Percentiles rank a stretch among this genome's conserved stretches.
These are phyloP conservation scores for Catenaria anguillulae DNA, from an alignment of 371 early-diverging fungal species.

Conservation along the genomic window DNA sequence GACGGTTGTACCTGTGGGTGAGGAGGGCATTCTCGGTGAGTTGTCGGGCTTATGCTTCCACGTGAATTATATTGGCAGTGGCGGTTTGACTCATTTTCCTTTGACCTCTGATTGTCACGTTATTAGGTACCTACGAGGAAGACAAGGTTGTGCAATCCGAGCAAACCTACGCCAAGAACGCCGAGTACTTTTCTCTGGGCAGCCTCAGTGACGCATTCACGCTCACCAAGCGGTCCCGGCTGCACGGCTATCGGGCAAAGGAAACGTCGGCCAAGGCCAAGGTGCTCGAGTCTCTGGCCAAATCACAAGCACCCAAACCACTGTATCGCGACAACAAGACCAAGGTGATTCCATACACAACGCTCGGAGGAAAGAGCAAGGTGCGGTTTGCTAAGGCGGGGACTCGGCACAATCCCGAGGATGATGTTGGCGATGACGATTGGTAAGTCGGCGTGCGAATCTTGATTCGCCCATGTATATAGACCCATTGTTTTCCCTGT, in stretches of 20 bases:
- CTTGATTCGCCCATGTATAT: no score
- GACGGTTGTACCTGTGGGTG: neutral
- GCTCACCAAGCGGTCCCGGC: neutral
- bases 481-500: no score
- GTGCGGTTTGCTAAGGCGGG: neutral
- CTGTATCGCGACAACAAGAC: neutral
- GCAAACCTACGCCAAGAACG: neutral
- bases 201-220: neutral
- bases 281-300: neutral
- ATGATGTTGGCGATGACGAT: neutral
- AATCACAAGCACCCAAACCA: neutral
- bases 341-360: neutral
- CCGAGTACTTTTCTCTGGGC: neutral
- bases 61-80: no score
- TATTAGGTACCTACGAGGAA: neutral
- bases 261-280: neutral
- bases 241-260: neutral
- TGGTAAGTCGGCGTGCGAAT: no score
- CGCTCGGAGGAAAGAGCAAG: neutral
- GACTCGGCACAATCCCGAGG: neutral
- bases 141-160: neutral
- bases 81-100: no score
- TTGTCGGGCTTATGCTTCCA: no score
- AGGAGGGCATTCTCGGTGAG: neutral
- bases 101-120: no score